Base-by-base conservation (phyloP, 768 basidiomycete species). In the Chalciporus piperatus region DNA sequence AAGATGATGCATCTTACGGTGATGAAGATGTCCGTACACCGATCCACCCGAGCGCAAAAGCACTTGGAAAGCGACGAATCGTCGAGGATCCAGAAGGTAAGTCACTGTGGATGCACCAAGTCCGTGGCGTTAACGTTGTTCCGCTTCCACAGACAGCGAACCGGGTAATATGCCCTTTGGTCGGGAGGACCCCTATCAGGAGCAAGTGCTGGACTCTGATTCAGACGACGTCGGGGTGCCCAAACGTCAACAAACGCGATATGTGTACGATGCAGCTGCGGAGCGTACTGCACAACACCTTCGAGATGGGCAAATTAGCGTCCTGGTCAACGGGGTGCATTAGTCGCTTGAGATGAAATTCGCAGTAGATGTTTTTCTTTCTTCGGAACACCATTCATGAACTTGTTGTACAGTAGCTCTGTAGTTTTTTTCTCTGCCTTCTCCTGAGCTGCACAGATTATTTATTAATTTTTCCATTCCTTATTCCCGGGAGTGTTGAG, bases 191-290 rank as follows among this genome's bases (percentile, higher is more conserved):
- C 47, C 63, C 59, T 50, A 56, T 68, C 51, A 74, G 61, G 65
- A 67, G 63, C 47, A 67, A 58, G 46, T 51, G 5, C 48, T 66
- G 12, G 79, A 83, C 39, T 79, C 77, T 23, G 83, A 84, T 43
- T 74, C 75, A 10, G 82, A 82, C 20, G 78, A 80, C 16, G 41
- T 44, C 35, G 51, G 59, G 51, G 60, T 67, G 67, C 35, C 65
- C 25, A 61, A 60, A 55, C 79, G 77, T 43, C 76, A 70, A 17
- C 80, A 82, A 3, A 76, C 82, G 22, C 79, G 79, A 13, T 94
- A 87, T 69, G 91, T 88, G n/a, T 97, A 97, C 66, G 93, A 97
- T 64, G 93, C 93, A 0, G 91, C 86, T 6, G 91, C 91, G 22
- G 92, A 96, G 67, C 80, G 89, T 55, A 82, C 82, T 47, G 73